Conservation (phyloP, 768 basidiomycete genomes). For the Phaeotremella skinneri region DNA sequence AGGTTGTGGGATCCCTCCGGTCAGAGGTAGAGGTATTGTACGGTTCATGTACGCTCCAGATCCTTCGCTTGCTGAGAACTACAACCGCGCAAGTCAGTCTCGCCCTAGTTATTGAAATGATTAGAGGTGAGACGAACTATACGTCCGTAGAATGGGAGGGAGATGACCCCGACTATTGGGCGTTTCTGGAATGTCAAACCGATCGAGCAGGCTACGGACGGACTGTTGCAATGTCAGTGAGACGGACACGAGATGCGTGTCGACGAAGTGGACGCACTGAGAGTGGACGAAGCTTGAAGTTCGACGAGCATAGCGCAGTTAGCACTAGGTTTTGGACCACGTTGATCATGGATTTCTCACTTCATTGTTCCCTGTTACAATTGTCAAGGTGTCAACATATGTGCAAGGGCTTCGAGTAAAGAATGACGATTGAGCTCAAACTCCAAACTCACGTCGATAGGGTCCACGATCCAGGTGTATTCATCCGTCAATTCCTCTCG, state of each 20-base stretch:
- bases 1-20: constrained; percentile 54
- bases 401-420: not conserved
- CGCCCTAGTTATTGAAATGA: constrained; percentile 2
- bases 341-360: too few species aligned
- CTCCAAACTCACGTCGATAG: constrained; percentile 60
- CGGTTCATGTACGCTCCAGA: constrained; percentile 75
- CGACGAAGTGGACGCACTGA: constrained; percentile 58
- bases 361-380: constrained; percentile 32
- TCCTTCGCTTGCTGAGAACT: constrained; percentile 70
- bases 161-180: constrained; percentile 84
- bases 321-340: too few species aligned
- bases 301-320: constrained; percentile 3
- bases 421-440: too few species aligned
- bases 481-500: constrained; percentile 68
- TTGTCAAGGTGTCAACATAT: not conserved
- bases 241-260: constrained; percentile 51
- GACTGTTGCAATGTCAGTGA: constrained; percentile 57
- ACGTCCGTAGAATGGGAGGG: constrained; percentile 82
- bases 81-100: not conserved
- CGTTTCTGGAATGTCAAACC: constrained; percentile 76
- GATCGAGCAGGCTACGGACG: constrained; percentile 83
- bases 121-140: constrained; percentile 56
- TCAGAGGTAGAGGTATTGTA: constrained; percentile 64
- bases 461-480: constrained; percentile 93
- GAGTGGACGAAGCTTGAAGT: constrained; percentile 44